These are phyloP conservation scores for Exutisphaerella laricina DNA, from an alignment of 2,329 filamentous ascomycete genomes.

Conservation along the genomic window DNA sequence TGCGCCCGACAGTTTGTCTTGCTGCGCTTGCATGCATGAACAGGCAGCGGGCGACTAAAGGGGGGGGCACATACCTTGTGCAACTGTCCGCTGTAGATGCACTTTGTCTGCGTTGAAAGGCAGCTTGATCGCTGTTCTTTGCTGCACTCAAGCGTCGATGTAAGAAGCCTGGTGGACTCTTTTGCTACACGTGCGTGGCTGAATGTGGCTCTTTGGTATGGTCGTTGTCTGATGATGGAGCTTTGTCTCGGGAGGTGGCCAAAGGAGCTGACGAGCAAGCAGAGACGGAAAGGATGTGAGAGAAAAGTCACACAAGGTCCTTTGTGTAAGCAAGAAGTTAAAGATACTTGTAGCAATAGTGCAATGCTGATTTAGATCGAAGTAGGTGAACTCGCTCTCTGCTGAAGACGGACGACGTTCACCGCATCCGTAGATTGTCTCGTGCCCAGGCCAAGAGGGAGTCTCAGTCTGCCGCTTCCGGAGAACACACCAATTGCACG, in stretches of 20 bases:
- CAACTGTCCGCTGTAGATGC: slow-evolving; percentile 26
- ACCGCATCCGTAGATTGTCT: slow-evolving; percentile 32
- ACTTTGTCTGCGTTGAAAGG: slow-evolving; percentile 26
- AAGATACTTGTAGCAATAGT: slow-evolving; percentile 31
- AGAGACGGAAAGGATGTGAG: slow-evolving; percentile 27
- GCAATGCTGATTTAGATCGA: slow-evolving; percentile 15
- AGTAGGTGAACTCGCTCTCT: slow-evolving; percentile 8
- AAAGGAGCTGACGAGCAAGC: slow-evolving; percentile 26
- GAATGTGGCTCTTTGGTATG: slow-evolving; percentile 18
- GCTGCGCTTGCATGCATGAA: slow-evolving; percentile 27
- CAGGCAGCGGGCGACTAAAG: slow-evolving; percentile 12
- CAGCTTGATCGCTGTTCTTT: slow-evolving; percentile 23
- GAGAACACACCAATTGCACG: slow-evolving; percentile 27
- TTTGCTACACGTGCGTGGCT: slow-evolving; percentile 17
- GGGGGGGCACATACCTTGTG: slow-evolving; percentile 27
- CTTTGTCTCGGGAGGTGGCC: slow-evolving; percentile 31
- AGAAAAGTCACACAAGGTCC: slow-evolving; percentile 30
- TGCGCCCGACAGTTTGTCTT: slow-evolving; percentile 28
- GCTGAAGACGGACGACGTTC: slow-evolving; percentile 29
- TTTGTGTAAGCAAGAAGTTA: slow-evolving; percentile 30
- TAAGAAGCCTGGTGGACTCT: slow-evolving; percentile 23
- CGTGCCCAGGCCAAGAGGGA: slow-evolving; percentile 26
- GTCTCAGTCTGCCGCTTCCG: slow-evolving; percentile 31
- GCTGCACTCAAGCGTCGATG: slow-evolving; percentile 20
- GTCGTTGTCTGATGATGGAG: slow-evolving; percentile 25